A percentile compares a stretch with the other conserved stretches of the same genome.
phyloP scores from a whole-genome alignment of 2,329 filamentous ascomycete species.

The Neonectria ditissima region DNA sequence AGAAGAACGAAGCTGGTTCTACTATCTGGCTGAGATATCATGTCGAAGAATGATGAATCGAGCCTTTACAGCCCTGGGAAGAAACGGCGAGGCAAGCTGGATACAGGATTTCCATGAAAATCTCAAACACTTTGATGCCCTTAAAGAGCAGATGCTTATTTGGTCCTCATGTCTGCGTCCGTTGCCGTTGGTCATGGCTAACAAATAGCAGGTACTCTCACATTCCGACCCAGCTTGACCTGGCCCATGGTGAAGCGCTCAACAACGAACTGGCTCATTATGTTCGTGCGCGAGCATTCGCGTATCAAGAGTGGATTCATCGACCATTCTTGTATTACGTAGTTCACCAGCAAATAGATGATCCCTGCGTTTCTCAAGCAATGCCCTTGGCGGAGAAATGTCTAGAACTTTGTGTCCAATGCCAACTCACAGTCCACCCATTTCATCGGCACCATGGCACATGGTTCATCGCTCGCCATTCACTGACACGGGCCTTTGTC shows the following conservation, averaged over 20 bases:
- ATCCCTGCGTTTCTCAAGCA: constrained; percentile 34
- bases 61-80: constrained; percentile 49
- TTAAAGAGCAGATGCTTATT: constrained; percentile 14
- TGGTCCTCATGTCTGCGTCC: neutral
- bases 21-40: constrained; percentile 58
- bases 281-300: constrained; percentile 6
- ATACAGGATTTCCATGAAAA: constrained; percentile 17
- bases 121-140: constrained; percentile 4
- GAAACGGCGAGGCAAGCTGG: constrained; percentile 32
- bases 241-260: neutral
- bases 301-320: constrained; percentile 21
- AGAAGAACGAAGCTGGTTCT: constrained; percentile 56
- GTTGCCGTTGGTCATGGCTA: neutral
- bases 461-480: constrained; percentile 38
- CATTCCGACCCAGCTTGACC: constrained; percentile 18
- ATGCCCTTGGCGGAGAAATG: constrained; percentile 30
- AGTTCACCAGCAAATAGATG: constrained; percentile 23
- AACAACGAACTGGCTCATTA: constrained; percentile 23
- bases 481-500: constrained; percentile 9
- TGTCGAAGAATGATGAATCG: constrained; percentile 56
- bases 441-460: constrained; percentile 42
- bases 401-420: constrained; percentile 17
- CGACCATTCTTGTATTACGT: constrained; percentile 27
- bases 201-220: constrained; percentile 15
- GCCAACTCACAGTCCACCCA: neutral